A percentile compares a stretch with the other conserved stretches of the same genome.
Conservation (phyloP, 225 moss, liverwort and hornwort genomes). For the Sphagnum tenellum region DNA sequence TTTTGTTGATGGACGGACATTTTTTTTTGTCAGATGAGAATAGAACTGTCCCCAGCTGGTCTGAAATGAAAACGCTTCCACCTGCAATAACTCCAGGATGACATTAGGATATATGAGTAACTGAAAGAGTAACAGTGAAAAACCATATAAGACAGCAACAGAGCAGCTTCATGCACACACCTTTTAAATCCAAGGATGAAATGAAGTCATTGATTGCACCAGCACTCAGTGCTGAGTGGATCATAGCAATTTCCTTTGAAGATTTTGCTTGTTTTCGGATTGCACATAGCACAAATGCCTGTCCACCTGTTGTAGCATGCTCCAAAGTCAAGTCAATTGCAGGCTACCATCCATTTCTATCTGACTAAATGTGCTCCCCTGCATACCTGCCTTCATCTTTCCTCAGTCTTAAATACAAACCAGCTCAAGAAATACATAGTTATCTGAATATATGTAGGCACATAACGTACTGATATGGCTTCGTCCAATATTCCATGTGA, state of each 20-base stretch:
- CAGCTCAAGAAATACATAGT: too few relatives aligned
- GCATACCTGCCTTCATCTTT: not conserved
- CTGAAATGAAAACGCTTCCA: constrained; percentile 16
- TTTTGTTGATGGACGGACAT: constrained; percentile 2
- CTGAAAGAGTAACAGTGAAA: too few relatives aligned
- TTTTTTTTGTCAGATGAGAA: constrained; percentile 13
- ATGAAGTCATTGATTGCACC: constrained; percentile 53
- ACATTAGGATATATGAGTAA: not conserved
- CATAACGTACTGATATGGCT: constrained; percentile 13
- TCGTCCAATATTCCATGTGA: constrained; percentile 21
- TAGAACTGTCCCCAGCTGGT: constrained; percentile 19
- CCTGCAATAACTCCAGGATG: constrained; percentile 9
- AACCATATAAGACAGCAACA: not conserved
- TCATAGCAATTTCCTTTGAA: constrained; percentile 49
- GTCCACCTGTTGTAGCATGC: constrained; percentile 36
- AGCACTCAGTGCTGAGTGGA: constrained; percentile 59
- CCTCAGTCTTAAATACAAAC: not conserved
- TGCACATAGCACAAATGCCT: constrained; percentile 53
- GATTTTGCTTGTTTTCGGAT: constrained; percentile 38
- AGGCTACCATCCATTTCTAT: not conserved
- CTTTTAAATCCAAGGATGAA: constrained; percentile 47
- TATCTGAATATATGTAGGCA: constrained; percentile 9
- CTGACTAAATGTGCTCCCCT: not conserved
- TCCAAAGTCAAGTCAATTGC: not conserved
- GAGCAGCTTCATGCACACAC: constrained; percentile 11